Percentiles rank a stretch among this genome's conserved stretches.
phyloP scores from a whole-genome alignment of 108 stramenopile species.

The Cyclotella kingstonii region DNA sequence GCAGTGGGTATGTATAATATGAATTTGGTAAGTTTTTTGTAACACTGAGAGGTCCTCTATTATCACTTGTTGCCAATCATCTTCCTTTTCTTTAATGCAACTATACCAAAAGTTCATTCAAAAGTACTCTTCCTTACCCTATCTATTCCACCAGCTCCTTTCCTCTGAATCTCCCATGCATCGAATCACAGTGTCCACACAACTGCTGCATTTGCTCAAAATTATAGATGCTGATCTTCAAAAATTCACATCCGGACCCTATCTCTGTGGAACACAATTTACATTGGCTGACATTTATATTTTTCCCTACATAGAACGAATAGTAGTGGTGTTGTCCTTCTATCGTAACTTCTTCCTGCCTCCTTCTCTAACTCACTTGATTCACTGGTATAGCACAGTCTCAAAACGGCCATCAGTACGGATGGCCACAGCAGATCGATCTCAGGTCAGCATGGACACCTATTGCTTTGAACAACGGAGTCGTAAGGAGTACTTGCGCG shows the following conservation, averaged over 20 bases:
- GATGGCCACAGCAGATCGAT: constrained; percentile 34
- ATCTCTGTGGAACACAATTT: constrained; percentile 31
- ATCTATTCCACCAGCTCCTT: constrained; percentile 22
- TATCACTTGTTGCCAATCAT: background rate
- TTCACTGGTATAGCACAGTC: constrained; percentile 27
- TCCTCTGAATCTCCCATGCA: constrained; percentile 8
- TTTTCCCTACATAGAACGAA: constrained; percentile 34
- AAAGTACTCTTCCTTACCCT: constrained; percentile 25
- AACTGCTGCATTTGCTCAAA: constrained; percentile 28
- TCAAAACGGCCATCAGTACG: constrained; percentile 19
- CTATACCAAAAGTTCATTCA: constrained; percentile 17
- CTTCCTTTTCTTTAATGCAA: background rate
- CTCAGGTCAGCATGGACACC: constrained; percentile 12
- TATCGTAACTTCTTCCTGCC: constrained; percentile 43
- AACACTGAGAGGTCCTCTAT: background rate
- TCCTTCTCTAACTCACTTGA: constrained; percentile 18
- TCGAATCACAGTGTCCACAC: constrained; percentile 18
- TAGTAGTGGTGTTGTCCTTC: constrained; percentile 30
- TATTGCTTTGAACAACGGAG: constrained; percentile 29
- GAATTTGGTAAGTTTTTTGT: constrained; percentile 24
- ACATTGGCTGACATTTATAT: constrained; percentile 37
- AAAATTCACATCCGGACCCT: constrained; percentile 30
- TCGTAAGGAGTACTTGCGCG: constrained; percentile 30
- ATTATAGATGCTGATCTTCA: constrained; percentile 26
- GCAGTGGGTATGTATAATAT: constrained; percentile 31